Evolutionary conservation across 2,329 filamentous ascomycete genomes (phyloP).

Genomic region (Fusarium burgessii): DNA sequence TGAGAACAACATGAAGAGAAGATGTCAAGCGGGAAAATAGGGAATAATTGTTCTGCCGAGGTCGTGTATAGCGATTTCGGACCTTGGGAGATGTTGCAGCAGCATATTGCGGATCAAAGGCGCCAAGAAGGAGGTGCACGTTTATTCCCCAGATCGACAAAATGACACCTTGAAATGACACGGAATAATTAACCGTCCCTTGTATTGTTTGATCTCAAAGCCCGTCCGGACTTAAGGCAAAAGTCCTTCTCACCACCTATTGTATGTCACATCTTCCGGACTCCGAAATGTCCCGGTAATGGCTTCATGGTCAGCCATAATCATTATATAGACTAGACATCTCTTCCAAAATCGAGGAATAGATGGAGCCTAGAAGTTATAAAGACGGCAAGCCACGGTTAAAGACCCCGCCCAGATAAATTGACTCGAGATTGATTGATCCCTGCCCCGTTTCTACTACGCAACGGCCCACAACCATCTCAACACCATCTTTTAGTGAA

Average conservation of each 20-base stretch:
- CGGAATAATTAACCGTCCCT: conserved; percentile 13
- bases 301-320: not conserved
- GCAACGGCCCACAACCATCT: conserved; percentile 34
- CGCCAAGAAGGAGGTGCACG: conserved; percentile 13
- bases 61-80: not conserved
- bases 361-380: not conserved
- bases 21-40: not conserved
- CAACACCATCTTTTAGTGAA: conserved; percentile 22
- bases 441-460: conserved; percentile 34
- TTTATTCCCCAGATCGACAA: conserved; percentile 27
- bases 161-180: conserved; percentile 8
- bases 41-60: not conserved
- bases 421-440: conserved; percentile 8
- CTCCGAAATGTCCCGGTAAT: conserved; percentile 28
- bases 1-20: not conserved
- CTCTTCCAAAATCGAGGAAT: not conserved
- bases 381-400: conserved; percentile 27
- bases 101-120: conserved; percentile 3
- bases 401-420: not conserved
- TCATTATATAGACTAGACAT: not conserved
- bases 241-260: conserved; percentile 10
- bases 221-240: conserved; percentile 27
- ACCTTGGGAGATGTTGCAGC: not conserved
- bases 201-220: not conserved
- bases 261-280: conserved; percentile 17